Conservation (phyloP, 2,329 filamentous ascomycete species). For the Ophiostoma quercus region DNA sequence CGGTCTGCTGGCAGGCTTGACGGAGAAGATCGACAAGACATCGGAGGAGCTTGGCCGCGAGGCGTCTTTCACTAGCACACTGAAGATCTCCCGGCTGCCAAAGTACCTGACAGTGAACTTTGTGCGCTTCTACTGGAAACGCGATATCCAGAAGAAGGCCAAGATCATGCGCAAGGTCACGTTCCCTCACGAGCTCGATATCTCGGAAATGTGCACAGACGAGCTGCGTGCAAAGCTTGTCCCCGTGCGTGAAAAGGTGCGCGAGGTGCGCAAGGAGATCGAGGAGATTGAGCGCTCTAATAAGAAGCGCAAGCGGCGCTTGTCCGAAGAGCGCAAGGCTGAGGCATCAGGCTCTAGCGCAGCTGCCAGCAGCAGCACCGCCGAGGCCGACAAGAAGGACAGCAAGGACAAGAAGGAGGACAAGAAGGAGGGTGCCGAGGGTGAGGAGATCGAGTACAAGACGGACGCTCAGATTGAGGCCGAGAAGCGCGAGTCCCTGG, state of each 20-base stretch:
- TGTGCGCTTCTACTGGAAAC: conserved; percentile 97
- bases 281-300: conserved; percentile 85
- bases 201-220: conserved; percentile 92
- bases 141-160: conserved; percentile 92
- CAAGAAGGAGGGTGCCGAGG: conserved; percentile 42
- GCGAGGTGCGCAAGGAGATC: conserved; percentile 91
- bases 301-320: conserved; percentile 76
- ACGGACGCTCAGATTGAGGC: conserved; percentile 89
- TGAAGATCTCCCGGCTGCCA: conserved; percentile 81
- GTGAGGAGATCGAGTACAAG: conserved; percentile 74
- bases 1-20: conserved; percentile 74
- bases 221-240: conserved; percentile 75
- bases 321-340: conserved; percentile 36
- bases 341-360: conserved; percentile 15
- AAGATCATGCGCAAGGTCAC: conserved; percentile 99
- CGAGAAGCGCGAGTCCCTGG: conserved; percentile 69
- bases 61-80: conserved; percentile 81
- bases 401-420: conserved; percentile 31
- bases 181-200: conserved; percentile 88
- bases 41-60: conserved; percentile 73
- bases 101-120: conserved; percentile 97
- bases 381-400: conserved; percentile 39
- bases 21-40: conserved; percentile 86
- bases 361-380: conserved; percentile 36
- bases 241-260: conserved; percentile 92